These are phyloP conservation scores for Saccharum hybrid DNA, from an alignment of 202 grass and related monocot genomes.

Conservation along the genomic window DNA sequence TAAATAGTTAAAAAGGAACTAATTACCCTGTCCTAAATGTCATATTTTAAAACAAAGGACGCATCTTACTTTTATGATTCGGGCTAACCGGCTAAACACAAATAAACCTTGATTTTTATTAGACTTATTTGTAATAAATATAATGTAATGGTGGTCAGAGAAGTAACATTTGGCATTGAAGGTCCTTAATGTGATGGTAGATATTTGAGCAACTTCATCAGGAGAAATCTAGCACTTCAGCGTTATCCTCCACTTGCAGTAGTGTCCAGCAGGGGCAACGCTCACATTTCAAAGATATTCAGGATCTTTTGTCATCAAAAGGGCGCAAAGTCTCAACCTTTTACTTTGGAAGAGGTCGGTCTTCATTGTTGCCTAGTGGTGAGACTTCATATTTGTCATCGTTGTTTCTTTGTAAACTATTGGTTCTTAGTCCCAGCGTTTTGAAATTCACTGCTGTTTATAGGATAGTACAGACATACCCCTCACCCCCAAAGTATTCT, in stretches of 20 bases:
- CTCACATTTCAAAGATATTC: conserved; percentile 53
- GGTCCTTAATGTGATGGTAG: conserved; percentile 74
- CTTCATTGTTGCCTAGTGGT: conserved; percentile 69
- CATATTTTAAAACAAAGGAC: background rate
- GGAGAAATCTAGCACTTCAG: conserved; percentile 63
- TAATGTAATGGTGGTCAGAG: conserved; percentile 26
- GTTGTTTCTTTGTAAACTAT: background rate
- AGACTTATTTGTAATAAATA: background rate
- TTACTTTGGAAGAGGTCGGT: conserved; percentile 67
- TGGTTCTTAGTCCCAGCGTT: background rate
- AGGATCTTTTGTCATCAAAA: conserved; percentile 72
- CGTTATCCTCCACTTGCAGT: conserved; percentile 57
- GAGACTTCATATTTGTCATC: conserved; percentile 40
- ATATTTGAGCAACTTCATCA: conserved; percentile 89
- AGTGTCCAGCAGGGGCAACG: conserved; percentile 43
- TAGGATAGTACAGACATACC: background rate
- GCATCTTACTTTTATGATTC: conserved; percentile 29
- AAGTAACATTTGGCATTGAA: conserved; percentile 34
- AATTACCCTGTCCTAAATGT: background rate
- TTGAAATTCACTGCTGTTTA: background rate
- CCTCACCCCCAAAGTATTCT: background rate
- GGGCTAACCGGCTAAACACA: conserved; percentile 5
- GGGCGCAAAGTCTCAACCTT: conserved; percentile 69
- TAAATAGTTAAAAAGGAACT: background rate
- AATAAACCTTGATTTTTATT: conserved; percentile 32